Evolutionary conservation across 495 filamentous ascomycete genomes (phyloP).

Genomic region (Aspergillus avenaceus): DNA sequence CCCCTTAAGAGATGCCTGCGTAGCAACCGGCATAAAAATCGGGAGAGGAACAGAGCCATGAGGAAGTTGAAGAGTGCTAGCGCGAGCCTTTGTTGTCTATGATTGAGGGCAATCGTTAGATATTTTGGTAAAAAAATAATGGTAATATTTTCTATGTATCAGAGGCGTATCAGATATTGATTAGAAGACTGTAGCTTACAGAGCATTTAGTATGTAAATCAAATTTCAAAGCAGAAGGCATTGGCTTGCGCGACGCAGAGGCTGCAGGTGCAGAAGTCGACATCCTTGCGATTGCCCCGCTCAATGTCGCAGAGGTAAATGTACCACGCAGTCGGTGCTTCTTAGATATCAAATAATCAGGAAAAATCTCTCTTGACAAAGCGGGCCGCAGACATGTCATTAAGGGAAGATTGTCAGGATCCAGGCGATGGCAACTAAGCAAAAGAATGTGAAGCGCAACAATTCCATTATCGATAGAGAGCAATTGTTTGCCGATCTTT

Average conservation of each 20-base stretch:
- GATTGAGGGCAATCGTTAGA: not conserved
- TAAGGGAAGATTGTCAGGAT: constrained; percentile 6
- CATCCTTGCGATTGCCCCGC: constrained; percentile 30
- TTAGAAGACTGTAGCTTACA: constrained; percentile 46
- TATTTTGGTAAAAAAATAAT: not conserved
- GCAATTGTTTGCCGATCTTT: constrained; percentile 1
- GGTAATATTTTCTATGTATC: too few relatives aligned
- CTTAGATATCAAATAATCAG: not conserved
- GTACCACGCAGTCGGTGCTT: not conserved
- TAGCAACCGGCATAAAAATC: constrained; percentile 97
- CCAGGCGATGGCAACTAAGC: too few relatives aligned
- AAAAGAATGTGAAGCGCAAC: not conserved
- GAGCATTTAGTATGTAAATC: constrained; percentile 81
- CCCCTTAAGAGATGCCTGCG: constrained; percentile 94
- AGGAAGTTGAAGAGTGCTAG: constrained; percentile 82
- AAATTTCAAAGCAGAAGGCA: constrained; percentile 76
- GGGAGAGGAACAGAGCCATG: constrained; percentile 88
- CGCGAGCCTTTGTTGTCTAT: constrained; percentile 91
- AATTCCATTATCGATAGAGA: constrained; percentile 7
- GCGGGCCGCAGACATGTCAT: constrained; percentile 8
- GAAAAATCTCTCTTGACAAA: not conserved
- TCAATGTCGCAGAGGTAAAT: not conserved
- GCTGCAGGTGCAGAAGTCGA: constrained; percentile 25
- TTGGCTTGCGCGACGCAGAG: constrained; percentile 32
- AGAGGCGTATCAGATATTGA: too few relatives aligned